These are phyloP conservation scores for Mycosphaerelloides madeirae DNA, from an alignment of 2,329 filamentous ascomycete species.

Conservation along the genomic window DNA sequence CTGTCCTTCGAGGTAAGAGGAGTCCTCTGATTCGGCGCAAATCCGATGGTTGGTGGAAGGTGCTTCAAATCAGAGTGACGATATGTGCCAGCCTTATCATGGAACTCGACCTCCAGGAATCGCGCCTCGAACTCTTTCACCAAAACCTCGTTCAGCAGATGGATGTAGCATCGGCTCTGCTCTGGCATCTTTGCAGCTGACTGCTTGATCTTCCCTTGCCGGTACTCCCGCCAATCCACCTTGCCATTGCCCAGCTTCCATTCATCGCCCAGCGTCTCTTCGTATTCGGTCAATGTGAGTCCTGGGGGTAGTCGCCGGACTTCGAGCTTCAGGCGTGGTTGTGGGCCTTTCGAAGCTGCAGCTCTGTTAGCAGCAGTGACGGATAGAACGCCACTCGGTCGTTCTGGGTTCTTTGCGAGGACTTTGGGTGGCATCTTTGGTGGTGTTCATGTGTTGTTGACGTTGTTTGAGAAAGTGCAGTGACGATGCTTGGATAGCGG, in stretches of 20 bases:
- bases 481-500: no score
- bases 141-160: conserved; percentile 67
- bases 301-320: conserved; percentile 81
- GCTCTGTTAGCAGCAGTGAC: conserved; percentile 30
- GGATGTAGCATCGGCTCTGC: conserved; percentile 76
- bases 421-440: conserved; percentile 29
- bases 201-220: conserved; percentile 67
- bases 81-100: conserved; percentile 74
- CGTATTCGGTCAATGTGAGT: conserved; percentile 74
- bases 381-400: conserved; percentile 26
- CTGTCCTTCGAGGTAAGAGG: conserved; percentile 65
- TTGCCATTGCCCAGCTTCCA: conserved; percentile 79
- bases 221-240: conserved; percentile 77
- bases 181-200: conserved; percentile 81
- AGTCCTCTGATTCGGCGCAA: conserved; percentile 76
- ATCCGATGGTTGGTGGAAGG: conserved; percentile 74
- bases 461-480: no score
- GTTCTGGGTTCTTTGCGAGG: conserved; percentile 26
- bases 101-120: conserved; percentile 66
- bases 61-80: conserved; percentile 64
- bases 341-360: conserved; percentile 38
- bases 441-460: not conserved
- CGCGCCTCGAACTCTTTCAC: conserved; percentile 63
- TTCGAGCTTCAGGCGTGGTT: conserved; percentile 74
- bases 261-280: conserved; percentile 64